Percentiles rank a stretch among this genome's conserved stretches.
These are phyloP conservation scores for Thraustotheca clavata DNA, from an alignment of 352 stramenopile genomes.

Conservation along the genomic window DNA sequence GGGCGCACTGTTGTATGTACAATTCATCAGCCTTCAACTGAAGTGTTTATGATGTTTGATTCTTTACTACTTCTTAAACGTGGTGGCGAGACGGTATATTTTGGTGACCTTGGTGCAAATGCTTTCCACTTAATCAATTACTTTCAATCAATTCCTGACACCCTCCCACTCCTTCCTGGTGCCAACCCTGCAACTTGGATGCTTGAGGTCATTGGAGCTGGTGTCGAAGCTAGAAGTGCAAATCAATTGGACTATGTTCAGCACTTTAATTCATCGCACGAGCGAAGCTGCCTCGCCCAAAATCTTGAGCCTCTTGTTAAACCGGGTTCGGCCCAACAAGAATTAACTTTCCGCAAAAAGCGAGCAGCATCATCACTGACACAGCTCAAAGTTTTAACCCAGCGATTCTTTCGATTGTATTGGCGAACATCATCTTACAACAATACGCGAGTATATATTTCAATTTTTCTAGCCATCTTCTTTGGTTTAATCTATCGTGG, in stretches of 20 bases:
- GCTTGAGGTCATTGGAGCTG: constrained; percentile 41
- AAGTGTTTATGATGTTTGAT: constrained; percentile 88
- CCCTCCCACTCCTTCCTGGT: constrained; percentile 38
- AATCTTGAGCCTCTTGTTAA: no score
- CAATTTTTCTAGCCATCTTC: constrained; percentile 63
- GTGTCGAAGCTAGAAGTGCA: constrained; percentile 25
- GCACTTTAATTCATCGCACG: constrained; percentile 31
- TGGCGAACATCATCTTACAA: constrained; percentile 84
- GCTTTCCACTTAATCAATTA: constrained; percentile 43
- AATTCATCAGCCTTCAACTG: constrained; percentile 86
- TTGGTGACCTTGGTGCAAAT: constrained; percentile 42
- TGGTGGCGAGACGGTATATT: constrained; percentile 44
- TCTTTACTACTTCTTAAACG: constrained; percentile 65
- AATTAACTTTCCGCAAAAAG: constrained; percentile 31
- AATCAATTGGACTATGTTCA: constrained; percentile 34
- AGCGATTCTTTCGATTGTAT: constrained; percentile 36
- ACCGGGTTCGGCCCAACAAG: background rate
- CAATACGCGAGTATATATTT: constrained; percentile 62
- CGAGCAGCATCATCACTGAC: constrained; percentile 24
- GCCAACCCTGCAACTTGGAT: constrained; percentile 79
- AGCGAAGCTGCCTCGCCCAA: constrained; percentile 31
- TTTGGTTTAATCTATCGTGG: constrained; percentile 64
- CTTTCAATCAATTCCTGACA: constrained; percentile 34
- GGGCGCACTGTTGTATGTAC: constrained; percentile 84
- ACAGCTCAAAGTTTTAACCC: constrained; percentile 18